Evolutionary conservation across 768 basidiomycete species (phyloP).

Genomic region (Trametes cubensis): DNA sequence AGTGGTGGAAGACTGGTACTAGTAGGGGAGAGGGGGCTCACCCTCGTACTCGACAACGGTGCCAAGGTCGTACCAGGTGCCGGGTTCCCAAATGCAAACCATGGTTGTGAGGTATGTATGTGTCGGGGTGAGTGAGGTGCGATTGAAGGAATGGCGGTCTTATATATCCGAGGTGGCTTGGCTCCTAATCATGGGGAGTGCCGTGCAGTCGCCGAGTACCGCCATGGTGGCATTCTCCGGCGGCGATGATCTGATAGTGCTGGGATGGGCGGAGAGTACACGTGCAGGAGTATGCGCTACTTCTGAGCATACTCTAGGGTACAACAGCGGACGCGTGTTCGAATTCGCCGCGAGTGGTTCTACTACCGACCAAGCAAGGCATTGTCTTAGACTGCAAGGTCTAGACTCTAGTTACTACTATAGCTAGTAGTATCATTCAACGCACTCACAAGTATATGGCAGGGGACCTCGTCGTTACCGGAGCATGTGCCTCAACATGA

Average conservation of each 20-base stretch:
- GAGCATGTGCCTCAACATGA: too few species aligned
- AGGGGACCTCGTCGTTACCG: too few species aligned
- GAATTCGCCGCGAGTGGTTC: too few species aligned
- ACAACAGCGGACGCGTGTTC: too few species aligned
- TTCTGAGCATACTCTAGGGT: too few species aligned
- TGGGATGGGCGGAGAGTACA: neutral
- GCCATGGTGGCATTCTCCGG: conserved; percentile 2
- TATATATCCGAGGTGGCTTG: conserved; percentile 13
- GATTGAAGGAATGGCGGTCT: neutral
- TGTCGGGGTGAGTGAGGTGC: neutral
- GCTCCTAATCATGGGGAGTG: conserved; percentile 7
- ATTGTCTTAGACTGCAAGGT: too few species aligned
- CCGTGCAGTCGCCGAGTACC: conserved; percentile 18
- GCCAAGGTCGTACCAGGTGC: conserved; percentile 56
- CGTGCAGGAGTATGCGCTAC: too few species aligned
- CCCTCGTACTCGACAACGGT: conserved; percentile 62
- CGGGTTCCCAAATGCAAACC: conserved; percentile 59
- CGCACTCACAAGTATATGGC: too few species aligned
- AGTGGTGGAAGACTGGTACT: too few species aligned
- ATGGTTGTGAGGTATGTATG: conserved; percentile 3
- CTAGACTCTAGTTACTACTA: too few species aligned
- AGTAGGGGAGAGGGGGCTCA: conserved; percentile 25
- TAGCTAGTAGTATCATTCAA: too few species aligned
- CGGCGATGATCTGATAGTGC: conserved; percentile 21
- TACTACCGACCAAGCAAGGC: too few species aligned